Evolutionary conservation across 2,329 filamentous ascomycete species (phyloP).

Genomic region (Ascochyta viciae-villosae): DNA sequence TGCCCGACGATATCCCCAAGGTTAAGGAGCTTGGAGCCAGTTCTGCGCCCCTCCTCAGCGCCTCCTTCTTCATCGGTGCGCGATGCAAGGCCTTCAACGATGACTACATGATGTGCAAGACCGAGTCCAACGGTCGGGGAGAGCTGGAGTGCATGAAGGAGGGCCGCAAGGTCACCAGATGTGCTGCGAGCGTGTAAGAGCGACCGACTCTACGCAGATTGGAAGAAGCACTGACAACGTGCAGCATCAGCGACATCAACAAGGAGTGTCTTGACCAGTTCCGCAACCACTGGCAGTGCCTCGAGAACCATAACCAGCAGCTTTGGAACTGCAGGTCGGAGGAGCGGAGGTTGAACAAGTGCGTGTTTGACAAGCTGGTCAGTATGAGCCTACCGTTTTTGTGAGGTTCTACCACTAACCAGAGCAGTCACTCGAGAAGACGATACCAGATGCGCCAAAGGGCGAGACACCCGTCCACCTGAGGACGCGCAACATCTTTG

Average conservation of each 20-base stretch:
- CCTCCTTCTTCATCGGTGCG: slow-evolving; percentile 95
- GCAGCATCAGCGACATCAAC: slow-evolving; percentile 92
- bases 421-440: slow-evolving; percentile 59
- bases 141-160: slow-evolving; percentile 97
- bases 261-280: slow-evolving; percentile 92
- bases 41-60: slow-evolving; percentile 89
- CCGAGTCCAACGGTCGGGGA: slow-evolving; percentile 85
- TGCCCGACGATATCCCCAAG: slow-evolving; percentile 88
- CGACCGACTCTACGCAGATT: neutral
- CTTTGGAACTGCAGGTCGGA: slow-evolving; percentile 90
- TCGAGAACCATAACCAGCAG: slow-evolving; percentile 98
- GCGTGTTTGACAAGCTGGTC: slow-evolving; percentile 95
- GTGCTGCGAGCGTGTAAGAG: slow-evolving; percentile 87
- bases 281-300: slow-evolving; percentile 90
- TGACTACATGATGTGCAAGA: slow-evolving; percentile 99
- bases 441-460: slow-evolving; percentile 58
- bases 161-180: slow-evolving; percentile 93
- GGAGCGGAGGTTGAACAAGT: slow-evolving; percentile 92
- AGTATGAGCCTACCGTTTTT: slow-evolving; percentile 47
- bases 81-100: slow-evolving; percentile 96
- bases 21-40: slow-evolving; percentile 93
- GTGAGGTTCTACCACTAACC: slow-evolving; percentile 4
- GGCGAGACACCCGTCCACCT: slow-evolving; percentile 58
- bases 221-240: slow-evolving; percentile 10
- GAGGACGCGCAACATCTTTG: slow-evolving; percentile 55